Evolutionary conservation across 1,139 yeast genomes (phyloP).

Genomic region (Cylindricascospora bacillispora): DNA sequence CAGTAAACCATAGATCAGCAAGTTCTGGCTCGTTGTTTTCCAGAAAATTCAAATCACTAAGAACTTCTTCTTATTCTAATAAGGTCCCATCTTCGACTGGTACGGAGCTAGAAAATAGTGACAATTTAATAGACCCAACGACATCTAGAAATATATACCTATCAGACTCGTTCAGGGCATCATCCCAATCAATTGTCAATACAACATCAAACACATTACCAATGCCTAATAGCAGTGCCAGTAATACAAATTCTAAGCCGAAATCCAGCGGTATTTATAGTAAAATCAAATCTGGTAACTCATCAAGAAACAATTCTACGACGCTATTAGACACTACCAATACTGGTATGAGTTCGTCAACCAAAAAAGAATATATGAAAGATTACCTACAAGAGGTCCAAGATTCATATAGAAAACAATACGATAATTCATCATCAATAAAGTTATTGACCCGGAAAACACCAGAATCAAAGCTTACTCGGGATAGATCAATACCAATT

Average conservation of each 20-base stretch:
- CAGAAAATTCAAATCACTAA: constrained; percentile 18
- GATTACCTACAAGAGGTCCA: constrained; percentile 16
- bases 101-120: neutral
- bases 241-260: constrained; percentile 2
- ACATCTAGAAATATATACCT: neutral
- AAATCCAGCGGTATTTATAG: neutral
- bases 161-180: neutral
- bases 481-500: constrained; percentile 19
- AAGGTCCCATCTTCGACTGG: constrained; percentile 4
- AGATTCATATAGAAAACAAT: constrained; percentile 15
- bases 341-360: constrained; percentile 1
- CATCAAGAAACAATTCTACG: neutral
- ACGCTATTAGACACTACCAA: neutral
- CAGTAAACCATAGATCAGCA: too few species aligned
- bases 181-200: neutral
- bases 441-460: constrained; percentile 17
- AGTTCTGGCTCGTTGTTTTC: constrained; percentile 20
- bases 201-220: neutral
- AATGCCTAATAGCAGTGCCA: too few species aligned
- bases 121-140: neutral
- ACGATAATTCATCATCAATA: constrained; percentile 13
- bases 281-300: neutral
- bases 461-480: constrained; percentile 17
- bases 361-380: constrained; percentile 11
- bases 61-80: constrained; percentile 6